Conservation (phyloP, 1,284 basidiomycete genomes). For the Heterobasidion parviporum region DNA sequence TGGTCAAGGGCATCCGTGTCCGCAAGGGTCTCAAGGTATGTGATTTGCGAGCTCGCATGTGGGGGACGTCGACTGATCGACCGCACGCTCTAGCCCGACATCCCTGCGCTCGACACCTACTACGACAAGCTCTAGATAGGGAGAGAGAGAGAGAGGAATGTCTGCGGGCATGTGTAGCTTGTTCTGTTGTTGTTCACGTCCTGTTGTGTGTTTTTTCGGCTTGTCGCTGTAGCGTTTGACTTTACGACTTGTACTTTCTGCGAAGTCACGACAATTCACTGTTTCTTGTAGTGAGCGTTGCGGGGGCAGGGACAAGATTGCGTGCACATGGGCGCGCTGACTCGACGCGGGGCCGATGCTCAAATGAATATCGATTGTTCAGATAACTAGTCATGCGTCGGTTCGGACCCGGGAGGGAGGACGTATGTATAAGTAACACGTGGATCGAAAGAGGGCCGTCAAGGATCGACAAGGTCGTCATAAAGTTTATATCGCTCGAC, state of each 20-base stretch:
- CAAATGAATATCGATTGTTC: neutral
- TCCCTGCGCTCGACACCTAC: constrained; percentile 80
- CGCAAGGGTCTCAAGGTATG: constrained; percentile 90
- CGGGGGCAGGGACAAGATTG: neutral
- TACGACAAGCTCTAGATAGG: constrained; percentile 66
- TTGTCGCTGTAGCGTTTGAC: neutral
- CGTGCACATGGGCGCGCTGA: neutral
- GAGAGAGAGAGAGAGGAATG: neutral
- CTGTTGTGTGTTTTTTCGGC: neutral
- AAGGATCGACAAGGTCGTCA: too few species aligned
- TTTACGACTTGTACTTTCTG: neutral
- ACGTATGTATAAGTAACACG: too few species aligned
- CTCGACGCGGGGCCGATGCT: too few species aligned
- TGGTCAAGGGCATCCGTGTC: constrained; percentile 78
- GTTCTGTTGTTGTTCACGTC: neutral
- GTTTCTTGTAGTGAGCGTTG: neutral
- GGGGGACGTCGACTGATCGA: neutral
- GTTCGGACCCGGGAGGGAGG: too few species aligned
- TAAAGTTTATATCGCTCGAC: too few species aligned
- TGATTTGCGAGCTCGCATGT: neutral
- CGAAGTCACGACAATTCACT: neutral
- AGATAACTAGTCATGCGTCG: too few species aligned
- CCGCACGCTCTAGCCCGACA: constrained; percentile 54
- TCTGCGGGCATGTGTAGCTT: neutral
- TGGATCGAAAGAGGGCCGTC: too few species aligned